Evolutionary conservation across 257 asterid species (phyloP), one percentile per base, ranked within the genome.

Genomic region (Cinchona pubescens): DNA sequence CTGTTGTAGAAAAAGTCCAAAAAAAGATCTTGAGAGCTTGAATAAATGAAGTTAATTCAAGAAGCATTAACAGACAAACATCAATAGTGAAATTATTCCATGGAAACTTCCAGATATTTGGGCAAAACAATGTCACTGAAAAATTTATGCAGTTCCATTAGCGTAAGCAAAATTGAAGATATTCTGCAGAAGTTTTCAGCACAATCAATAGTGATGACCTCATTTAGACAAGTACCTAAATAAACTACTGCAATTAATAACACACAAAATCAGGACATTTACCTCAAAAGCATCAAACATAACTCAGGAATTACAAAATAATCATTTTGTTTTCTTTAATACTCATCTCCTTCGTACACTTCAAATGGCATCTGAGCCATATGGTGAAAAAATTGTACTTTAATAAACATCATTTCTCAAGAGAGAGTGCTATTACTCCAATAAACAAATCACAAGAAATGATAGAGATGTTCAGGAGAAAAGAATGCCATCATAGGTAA

Each of bases 1-100:
- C 84, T 85, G 98, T 89, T 83, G 80, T 75, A 83, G 73, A 51
- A 16, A 62, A 76, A 80, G 79, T 79, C 61, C 68, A 74, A 73
- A 62, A 15, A 38, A 38, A 18, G 23, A 18, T 59, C 42, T 19
- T 13, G 5, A 49, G 42, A 69, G 27, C 29, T 2, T 25, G 43
- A 51, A 43, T 43, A 65, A 40, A 19, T 19, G 2, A 48, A 48
- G 60, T 74, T 34, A 23, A 46, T 7, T 65, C 38, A 35, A 25
- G 11, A 16, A 63, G 45, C 29, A 62, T 19, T n/a, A n/a, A 13
- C 12, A 21, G 25, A 62, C 21, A n/a, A 37, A 27, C 18, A 65
- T 35, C 60, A 75, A n/a, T n/a, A n/a, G n/a, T 6, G 56, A n/a
- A 35, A 37, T 21, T 25, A 9, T 35, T n/a, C 8, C n/a, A 59